A percentile compares a stretch with the other conserved stretches of the same genome.
Conservation (phyloP, 768 basidiomycete genomes). For the Mycena vitilis region DNA sequence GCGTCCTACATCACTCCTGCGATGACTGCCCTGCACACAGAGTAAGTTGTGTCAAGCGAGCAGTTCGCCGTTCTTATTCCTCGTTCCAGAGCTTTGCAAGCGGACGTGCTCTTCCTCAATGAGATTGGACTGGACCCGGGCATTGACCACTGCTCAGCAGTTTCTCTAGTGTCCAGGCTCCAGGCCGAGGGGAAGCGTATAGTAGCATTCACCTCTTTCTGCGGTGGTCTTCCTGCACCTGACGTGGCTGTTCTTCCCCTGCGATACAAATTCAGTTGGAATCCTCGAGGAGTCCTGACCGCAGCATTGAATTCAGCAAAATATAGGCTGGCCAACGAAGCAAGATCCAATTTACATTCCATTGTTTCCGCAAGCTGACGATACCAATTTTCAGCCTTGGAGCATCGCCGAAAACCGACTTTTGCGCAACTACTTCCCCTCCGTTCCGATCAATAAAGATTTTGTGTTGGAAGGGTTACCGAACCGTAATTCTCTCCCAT, state of each 20-base stretch:
- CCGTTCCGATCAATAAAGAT: conserved; percentile 73
- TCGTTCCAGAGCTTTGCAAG: conserved; percentile 63
- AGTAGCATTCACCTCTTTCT: conserved; percentile 87
- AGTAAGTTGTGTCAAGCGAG: conserved; percentile 53
- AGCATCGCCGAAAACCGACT: conserved; percentile 65
- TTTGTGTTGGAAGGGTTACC: conserved; percentile 85
- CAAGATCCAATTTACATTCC: conserved; percentile 37
- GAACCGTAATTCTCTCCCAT: conserved; percentile 84
- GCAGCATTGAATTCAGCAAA: conserved; percentile 81
- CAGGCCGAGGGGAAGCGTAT: conserved; percentile 65
- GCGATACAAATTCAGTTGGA: conserved; percentile 96
- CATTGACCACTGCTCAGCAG: conserved; percentile 89
- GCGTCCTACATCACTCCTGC: conserved; percentile 89
- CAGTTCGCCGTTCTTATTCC: conserved; percentile 14
- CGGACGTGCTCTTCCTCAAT: conserved; percentile 81
- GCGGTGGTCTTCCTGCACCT: conserved; percentile 91
- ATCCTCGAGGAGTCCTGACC: conserved; percentile 84
- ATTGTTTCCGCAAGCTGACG: background rate
- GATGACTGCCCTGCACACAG: conserved; percentile 74
- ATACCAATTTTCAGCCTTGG: conserved; percentile 48
- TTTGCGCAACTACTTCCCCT: conserved; percentile 67
- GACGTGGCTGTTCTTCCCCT: conserved; percentile 74
- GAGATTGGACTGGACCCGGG: conserved; percentile 94
- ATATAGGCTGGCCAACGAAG: conserved; percentile 70
- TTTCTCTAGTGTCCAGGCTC: conserved; percentile 71